A percentile compares a stretch with the other conserved stretches of the same genome.
phyloP scores from a whole-genome alignment of 2,329 filamentous ascomycete species.

The Stenocarpella maydis region DNA sequence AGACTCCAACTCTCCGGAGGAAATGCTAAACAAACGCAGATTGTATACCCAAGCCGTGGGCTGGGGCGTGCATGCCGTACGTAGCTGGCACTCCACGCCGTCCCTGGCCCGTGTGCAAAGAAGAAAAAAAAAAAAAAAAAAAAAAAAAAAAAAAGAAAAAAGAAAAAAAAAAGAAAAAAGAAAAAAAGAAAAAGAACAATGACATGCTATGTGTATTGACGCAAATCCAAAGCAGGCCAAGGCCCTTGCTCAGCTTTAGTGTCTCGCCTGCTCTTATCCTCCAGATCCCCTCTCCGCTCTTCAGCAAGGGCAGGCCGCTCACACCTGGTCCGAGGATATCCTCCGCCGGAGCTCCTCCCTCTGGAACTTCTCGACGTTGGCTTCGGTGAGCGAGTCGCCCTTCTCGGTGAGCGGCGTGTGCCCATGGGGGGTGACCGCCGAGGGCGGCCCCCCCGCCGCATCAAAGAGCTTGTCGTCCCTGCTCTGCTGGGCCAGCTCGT shows the following conservation, averaged over 20 bases:
- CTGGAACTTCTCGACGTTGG: conserved; percentile 40
- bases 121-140: background rate
- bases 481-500: conserved; percentile 40
- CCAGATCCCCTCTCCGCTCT: background rate
- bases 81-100: no score
- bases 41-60: no score
- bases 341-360: conserved; percentile 32
- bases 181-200: background rate
- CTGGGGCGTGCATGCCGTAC: no score
- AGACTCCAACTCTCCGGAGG: background rate
- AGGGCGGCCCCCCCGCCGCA: conserved; percentile 35
- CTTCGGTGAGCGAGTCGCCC: conserved; percentile 40
- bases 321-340: conserved; percentile 15
- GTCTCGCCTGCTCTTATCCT: background rate
- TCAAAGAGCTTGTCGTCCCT: conserved; percentile 42
- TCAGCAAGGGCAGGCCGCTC: no score
- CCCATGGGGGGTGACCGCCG: conserved; percentile 26
- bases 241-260: background rate
- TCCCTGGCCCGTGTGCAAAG: no score
- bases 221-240: background rate
- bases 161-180: background rate
- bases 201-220: conserved; percentile 29
- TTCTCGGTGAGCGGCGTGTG: conserved; percentile 34
- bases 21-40: background rate
- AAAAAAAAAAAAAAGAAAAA: background rate